These are phyloP conservation scores for Dentipellis fragilis DNA, from an alignment of 768 basidiomycete species.

Conservation along the genomic window DNA sequence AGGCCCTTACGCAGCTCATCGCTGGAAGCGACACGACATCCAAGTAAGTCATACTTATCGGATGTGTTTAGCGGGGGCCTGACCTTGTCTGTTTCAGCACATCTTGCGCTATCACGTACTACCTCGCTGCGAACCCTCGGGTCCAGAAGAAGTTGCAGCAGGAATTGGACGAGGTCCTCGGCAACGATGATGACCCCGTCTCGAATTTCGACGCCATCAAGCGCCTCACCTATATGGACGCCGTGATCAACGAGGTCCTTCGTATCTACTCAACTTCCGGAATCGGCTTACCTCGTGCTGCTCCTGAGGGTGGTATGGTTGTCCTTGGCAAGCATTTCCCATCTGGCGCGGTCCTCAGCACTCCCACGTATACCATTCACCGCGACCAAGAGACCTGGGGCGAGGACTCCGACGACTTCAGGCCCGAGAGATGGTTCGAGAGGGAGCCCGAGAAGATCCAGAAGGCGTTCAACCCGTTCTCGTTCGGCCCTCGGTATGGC, in stretches of 20 bases:
- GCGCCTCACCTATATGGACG: conserved; percentile 68
- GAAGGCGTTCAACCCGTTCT: conserved; percentile 79
- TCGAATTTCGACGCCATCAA: conserved; percentile 63
- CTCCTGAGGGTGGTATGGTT: conserved; percentile 64
- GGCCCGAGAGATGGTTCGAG: conserved; percentile 85
- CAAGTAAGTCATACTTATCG: conserved; percentile 45
- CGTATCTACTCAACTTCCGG: conserved; percentile 79
- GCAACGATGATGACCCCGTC: conserved; percentile 49
- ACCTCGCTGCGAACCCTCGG: conserved; percentile 58
- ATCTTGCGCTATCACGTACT: conserved; percentile 81
- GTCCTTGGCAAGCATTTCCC: conserved; percentile 51
- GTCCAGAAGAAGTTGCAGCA: conserved; percentile 64
- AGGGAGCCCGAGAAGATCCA: conserved; percentile 48
- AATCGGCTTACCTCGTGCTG: conserved; percentile 73
- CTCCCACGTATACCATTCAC: conserved; percentile 80
- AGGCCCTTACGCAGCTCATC: conserved; percentile 78
- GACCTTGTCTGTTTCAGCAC: conserved; percentile 37
- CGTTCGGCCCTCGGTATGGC: conserved; percentile 63
- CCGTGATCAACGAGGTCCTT: conserved; percentile 80
- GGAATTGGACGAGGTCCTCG: conserved; percentile 59
- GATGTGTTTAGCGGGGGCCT: not conserved
- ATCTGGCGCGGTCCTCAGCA: conserved; percentile 67
- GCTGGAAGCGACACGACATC: conserved; percentile 91
- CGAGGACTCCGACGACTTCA: conserved; percentile 57
- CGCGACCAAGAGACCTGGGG: conserved; percentile 70